Base-by-base conservation (phyloP, 75 land plant species). In the Larix kaempferi region DNA sequence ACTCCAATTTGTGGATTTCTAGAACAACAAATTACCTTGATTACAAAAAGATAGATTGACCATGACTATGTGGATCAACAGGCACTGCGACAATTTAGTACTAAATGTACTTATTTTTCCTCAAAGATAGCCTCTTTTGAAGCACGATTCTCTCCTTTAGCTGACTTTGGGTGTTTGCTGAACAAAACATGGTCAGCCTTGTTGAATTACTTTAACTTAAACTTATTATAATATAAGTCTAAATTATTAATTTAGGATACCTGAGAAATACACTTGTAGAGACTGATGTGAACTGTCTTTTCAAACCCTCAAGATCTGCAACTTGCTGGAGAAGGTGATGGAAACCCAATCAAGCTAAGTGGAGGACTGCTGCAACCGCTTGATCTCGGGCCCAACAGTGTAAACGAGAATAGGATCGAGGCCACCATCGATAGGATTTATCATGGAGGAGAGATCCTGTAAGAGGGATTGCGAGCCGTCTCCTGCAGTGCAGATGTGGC, bases 121-220 rank as follows among this genome's bases (percentile, higher is more conserved):
- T 74, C 81, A 69, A 84, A 96, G 98, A 96, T 89, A 84, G 88
- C 39, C 77, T 96, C 14, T 96, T 96, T 86, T 95, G n/a, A 96
- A 86, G 99, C 99, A 61, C 99, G 94, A 64, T 96, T 96, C 77
- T 96, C 99, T 23, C 93, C 93, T 13, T 81, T 96, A 44, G 94
- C 99, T 26, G 98, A 92, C 56, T 90, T 98, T 13, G 99, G 99
- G 16, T 86, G 90, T 57, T 73, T 85, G 21, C 79, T 96, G 11
- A 92, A 98, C n/a, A 81, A 96, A 94, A 82, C 94, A 98, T 89
- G 99, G 99, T 56, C n/a, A n/a, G n/a, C n/a, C n/a, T n/a, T n/a
- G n/a, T n/a, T n/a, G n/a, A n/a, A n/a, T n/a, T n/a, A n/a, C n/a
- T n/a, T n/a, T n/a, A n/a, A n/a, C n/a, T n/a, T n/a, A n/a, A n/a